Conservation (phyloP, 768 basidiomycete species). For the Russula vinacea region DNA sequence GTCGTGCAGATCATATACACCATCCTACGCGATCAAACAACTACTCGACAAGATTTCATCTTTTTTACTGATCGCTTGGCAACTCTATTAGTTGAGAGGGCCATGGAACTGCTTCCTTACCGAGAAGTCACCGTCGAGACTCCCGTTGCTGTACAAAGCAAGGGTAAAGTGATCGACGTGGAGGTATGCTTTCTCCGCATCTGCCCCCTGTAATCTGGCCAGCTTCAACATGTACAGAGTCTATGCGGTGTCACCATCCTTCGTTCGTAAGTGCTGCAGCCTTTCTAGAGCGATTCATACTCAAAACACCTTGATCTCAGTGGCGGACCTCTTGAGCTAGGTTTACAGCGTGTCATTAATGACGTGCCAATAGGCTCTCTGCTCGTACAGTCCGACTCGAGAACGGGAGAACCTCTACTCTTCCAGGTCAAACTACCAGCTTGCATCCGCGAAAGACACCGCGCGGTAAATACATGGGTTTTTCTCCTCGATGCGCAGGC, state of each 20-base stretch:
- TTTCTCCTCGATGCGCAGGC: conserved; percentile 90
- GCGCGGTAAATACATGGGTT: conserved; percentile 71
- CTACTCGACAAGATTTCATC: conserved; percentile 80
- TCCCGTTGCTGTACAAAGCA: conserved; percentile 53
- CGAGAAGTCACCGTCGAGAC: conserved; percentile 58
- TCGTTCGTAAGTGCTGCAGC: conserved; percentile 60
- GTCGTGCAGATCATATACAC: conserved; percentile 79
- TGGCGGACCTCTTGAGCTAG: conserved; percentile 87
- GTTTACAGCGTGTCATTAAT: conserved; percentile 82
- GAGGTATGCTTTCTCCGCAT: conserved; percentile 42
- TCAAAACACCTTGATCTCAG: conserved; percentile 39
- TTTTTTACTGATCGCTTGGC: conserved; percentile 89
- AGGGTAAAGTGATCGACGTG: conserved; percentile 62
- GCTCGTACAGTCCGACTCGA: conserved; percentile 83
- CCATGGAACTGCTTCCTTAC: conserved; percentile 80
- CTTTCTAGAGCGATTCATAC: neutral
- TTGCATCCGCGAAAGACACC: conserved; percentile 61
- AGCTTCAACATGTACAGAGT: conserved; percentile 41
- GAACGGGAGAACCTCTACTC: conserved; percentile 83
- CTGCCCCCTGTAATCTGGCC: neutral
- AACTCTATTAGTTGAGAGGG: conserved; percentile 79
- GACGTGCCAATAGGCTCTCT: conserved; percentile 86
- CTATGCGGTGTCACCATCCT: conserved; percentile 88
- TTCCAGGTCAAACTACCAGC: conserved; percentile 78
- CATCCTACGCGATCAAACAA: conserved; percentile 69